phyloP scores from a whole-genome alignment of 441 rosid species.

The Populus hybrid region DNA sequence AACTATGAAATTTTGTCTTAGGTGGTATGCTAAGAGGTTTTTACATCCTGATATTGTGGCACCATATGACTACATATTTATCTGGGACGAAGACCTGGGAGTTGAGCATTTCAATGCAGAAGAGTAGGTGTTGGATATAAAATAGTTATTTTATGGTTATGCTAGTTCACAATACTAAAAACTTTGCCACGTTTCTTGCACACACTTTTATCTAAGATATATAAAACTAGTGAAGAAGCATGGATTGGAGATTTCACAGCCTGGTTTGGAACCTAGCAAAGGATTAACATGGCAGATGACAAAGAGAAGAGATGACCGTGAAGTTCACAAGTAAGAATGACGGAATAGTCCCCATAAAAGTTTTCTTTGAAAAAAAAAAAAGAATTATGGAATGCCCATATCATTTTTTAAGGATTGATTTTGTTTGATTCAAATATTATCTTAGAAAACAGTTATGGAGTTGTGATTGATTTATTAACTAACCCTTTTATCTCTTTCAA shows the following conservation, averaged over 20 bases:
- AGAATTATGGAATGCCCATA: neutral
- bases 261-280: conserved; percentile 84
- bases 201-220: conserved; percentile 44
- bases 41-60: conserved; percentile 98
- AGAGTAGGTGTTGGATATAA: conserved; percentile 48
- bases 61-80: conserved; percentile 87
- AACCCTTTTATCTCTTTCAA: conserved; percentile 12
- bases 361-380: too few relatives aligned
- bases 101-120: conserved; percentile 89
- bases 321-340: conserved; percentile 85
- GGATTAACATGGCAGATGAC: conserved; percentile 96
- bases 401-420: neutral
- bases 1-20: conserved; percentile 19
- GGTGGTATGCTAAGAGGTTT: conserved; percentile 99
- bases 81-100: conserved; percentile 98
- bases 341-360: neutral
- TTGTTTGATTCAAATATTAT: neutral
- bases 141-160: neutral
- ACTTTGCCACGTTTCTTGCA: neutral
- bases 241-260: conserved; percentile 34
- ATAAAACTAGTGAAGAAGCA: conserved; percentile 66
- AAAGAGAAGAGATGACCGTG: conserved; percentile 73
- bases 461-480: neutral
- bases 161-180: neutral
- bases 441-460: neutral